Evolutionary conservation across 106 monocot genomes (phyloP), one percentile per base, ranked within the genome.

Genomic region (Acorus calamus): DNA sequence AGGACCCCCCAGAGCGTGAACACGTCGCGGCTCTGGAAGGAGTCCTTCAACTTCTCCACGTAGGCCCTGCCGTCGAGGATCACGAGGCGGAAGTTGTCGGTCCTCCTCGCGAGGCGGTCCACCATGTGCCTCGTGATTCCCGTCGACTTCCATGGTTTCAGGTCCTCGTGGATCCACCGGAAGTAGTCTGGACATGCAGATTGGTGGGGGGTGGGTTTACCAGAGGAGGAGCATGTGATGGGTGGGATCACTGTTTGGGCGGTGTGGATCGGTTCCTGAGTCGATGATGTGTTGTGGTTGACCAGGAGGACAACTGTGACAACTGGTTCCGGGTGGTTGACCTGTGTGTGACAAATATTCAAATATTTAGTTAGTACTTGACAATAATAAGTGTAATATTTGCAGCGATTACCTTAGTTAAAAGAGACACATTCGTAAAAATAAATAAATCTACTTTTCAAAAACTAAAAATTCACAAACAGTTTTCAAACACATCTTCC

Each of bases 121-220:
- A 87, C 78, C 80, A 75, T 67, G 2, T 76, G 70, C 10, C 63
- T 56, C 3, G 87, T 87, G 61, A 87, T 78, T 12, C 83, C 87
- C 0, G 77, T 66, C 6, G 46, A 2, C 11, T 53, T 60, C 87
- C 87, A 87, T 42, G 83, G 83, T 1, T 69, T 66, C 47, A 87
- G 83, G 69, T 87, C 87, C 55, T 87, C 77, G 59, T 87, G 80
- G 55, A 87, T 87, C 71, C 76, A 87, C 7, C 80, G 80, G 75
- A 87, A 83, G 80, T 87, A 83, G 43, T 73, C 68, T 0, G 87
- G 87, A 66, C 83, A n/a, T n/a, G n/a, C n/a, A 87, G 46, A n/a
- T 3, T 12, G 10, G 11, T 6, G 66, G 55, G 4, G 58, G 60
- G 53, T 50, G 6, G 59, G 5, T 14, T 70, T 28, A 28, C 28